Conservation (phyloP, 2,329 filamentous ascomycete species). For the Davidsoniella neocaledoniae region DNA sequence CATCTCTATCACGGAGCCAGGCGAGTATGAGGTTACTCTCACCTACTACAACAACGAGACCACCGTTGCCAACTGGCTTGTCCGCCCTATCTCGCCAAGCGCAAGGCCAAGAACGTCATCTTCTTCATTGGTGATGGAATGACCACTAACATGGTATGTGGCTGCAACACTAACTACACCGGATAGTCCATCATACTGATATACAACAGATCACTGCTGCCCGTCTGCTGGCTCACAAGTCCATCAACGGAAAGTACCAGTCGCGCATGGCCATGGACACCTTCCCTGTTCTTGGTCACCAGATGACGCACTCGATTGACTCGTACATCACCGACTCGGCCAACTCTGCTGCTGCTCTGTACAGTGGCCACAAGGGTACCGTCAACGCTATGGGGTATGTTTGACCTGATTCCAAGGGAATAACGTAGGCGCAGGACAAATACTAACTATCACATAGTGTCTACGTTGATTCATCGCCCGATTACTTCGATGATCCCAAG, state of each 20-base stretch:
- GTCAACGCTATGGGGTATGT: constrained; percentile 52
- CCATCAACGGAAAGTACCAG: constrained; percentile 72
- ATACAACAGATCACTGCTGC: constrained; percentile 47
- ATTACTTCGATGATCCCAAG: constrained; percentile 68
- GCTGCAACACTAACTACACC: neutral
- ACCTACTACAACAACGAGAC: constrained; percentile 56
- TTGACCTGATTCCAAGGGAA: neutral
- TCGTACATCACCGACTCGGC: constrained; percentile 75
- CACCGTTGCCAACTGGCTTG: constrained; percentile 61
- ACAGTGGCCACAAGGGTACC: constrained; percentile 68
- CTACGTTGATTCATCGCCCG: constrained; percentile 59
- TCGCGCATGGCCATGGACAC: constrained; percentile 60
- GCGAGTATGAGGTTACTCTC: constrained; percentile 60
- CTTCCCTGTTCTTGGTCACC: constrained; percentile 72
- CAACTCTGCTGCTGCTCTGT: constrained; percentile 68
- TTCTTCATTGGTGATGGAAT: constrained; percentile 64
- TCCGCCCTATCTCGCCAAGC: constrained; percentile 53
- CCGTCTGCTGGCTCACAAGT: constrained; percentile 65
- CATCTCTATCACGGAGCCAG: constrained; percentile 61
- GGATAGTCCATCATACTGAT: neutral
- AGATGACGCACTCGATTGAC: constrained; percentile 79
- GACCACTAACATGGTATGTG: constrained; percentile 50
- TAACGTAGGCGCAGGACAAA: neutral
- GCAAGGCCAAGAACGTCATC: constrained; percentile 71
- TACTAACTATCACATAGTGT: constrained; percentile 25